Evolutionary conservation across 2,329 filamentous ascomycete genomes (phyloP), one percentile per base, ranked within the genome.

Genomic region (Aspergillus udagawae): DNA sequence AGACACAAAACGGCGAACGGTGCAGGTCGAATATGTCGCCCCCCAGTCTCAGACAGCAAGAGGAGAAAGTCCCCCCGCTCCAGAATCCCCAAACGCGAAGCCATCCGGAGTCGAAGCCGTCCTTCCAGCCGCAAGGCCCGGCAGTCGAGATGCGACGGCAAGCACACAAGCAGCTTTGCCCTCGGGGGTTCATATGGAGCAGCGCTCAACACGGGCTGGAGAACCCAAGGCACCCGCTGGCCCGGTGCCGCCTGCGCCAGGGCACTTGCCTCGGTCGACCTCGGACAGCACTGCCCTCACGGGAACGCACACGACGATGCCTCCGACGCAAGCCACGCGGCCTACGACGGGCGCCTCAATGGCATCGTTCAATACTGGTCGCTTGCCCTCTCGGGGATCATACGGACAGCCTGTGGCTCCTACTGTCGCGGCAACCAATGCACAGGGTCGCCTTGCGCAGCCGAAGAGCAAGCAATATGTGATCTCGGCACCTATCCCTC

Each of bases 1-100:
- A 64, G 92, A 97, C 71, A 89, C 89, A 67, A 97, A 97, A 77
- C 87, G 94, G 56, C 86, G 92, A 66, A 99, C 94, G 0, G 91
- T 99, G 0, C 94, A 99, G 76, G 90, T 99, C 60, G 94, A 99
- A 78, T 99, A 99, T 74, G 94, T 97, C 56, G 90, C 92, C 21
- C 94, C 94, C 25, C 87, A 88, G 27, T 95, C 91, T 5, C 87
- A 93, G 69, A 97, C 93, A 0, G 83, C 88, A 60, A 85, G 93
- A 62, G 91, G 89, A 29, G 84, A 84, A 61, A 50, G 59, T 1
- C 53, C 61, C 12, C 38, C 51, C 29, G 58, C 53, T 3, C 49
- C 52, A 17, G 52, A 56, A 27, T 54, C 60, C 9, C 56, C 55
- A 32, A 29, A 57, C 47, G 54, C 62, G 7, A 59, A 56, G 47